Evolutionary conservation across 176 grass and related monocot genomes (phyloP).

Genomic region (bread wheat (Triticum aestivum)): IWGSC_CS_RefSeq_v2.1 NC_057797.1:6065734-6066233

Average conservation of each 20-base stretch:
- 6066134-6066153: conserved; percentile 16
- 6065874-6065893: conserved; percentile 21
- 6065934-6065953: conserved; percentile 37
- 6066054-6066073: conserved; percentile 23
- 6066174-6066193: conserved; percentile 34
- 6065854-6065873: conserved; percentile 38
- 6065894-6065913: conserved; percentile 23
- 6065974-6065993: conserved; percentile 34
- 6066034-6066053: conserved; percentile 30
- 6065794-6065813: conserved; percentile 92
- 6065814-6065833: conserved; percentile 59
- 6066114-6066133: conserved; percentile 30
- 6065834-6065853: conserved; percentile 63
- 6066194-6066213: conserved; percentile 35
- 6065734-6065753: conserved; percentile 86
- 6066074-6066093: conserved; percentile 22
- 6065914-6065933: conserved; percentile 45
- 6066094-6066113: conserved; percentile 4
- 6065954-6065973: conserved; percentile 23
- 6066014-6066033: conserved; percentile 2
- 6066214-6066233: conserved; percentile 14
- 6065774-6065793: conserved; percentile 88
- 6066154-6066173: conserved; percentile 8
- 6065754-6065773: conserved; percentile 84
- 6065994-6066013: conserved; percentile 14